A percentile compares a stretch with the other conserved stretches of the same genome.
These are phyloP conservation scores for Gossypioides kirkii DNA, from an alignment of 345 rosid genomes.

Conservation along the genomic window DNA sequence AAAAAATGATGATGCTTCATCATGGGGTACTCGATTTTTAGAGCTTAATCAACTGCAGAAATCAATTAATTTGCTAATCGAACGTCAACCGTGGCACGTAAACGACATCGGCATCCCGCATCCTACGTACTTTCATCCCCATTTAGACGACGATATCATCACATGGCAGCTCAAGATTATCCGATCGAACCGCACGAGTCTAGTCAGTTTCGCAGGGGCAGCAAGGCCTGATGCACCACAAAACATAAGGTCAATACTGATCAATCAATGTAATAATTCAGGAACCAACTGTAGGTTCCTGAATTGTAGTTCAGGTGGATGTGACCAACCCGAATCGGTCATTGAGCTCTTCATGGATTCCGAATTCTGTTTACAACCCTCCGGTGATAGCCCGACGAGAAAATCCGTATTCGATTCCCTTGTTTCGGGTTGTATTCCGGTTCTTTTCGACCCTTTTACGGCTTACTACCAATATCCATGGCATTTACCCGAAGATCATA, in stretches of 20 bases:
- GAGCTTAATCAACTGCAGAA: constrained; percentile 70
- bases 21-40: constrained; percentile 74
- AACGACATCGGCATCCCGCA: constrained; percentile 82
- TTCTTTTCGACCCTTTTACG: constrained; percentile 68
- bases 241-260: constrained; percentile 56
- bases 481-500: constrained; percentile 79
- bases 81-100: constrained; percentile 79
- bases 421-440: constrained; percentile 77
- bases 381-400: constrained; percentile 84
- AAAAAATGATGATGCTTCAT: constrained; percentile 14
- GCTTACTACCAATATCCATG: constrained; percentile 84
- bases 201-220: constrained; percentile 66
- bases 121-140: constrained; percentile 80
- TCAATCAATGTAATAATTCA: constrained; percentile 44
- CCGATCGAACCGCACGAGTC: constrained; percentile 32
- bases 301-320: constrained; percentile 44
- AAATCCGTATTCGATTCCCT: constrained; percentile 81
- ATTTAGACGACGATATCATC: constrained; percentile 53
- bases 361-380: constrained; percentile 81
- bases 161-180: constrained; percentile 64
- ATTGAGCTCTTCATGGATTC: constrained; percentile 53
- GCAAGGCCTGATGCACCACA: constrained; percentile 48
- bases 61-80: constrained; percentile 72
- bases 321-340: constrained; percentile 49
- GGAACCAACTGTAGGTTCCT: constrained; percentile 40